Percentiles rank a stretch among this genome's conserved stretches.
phyloP scores from a whole-genome alignment of 257 asterid genomes.

The Solanum phureja region DNA sequence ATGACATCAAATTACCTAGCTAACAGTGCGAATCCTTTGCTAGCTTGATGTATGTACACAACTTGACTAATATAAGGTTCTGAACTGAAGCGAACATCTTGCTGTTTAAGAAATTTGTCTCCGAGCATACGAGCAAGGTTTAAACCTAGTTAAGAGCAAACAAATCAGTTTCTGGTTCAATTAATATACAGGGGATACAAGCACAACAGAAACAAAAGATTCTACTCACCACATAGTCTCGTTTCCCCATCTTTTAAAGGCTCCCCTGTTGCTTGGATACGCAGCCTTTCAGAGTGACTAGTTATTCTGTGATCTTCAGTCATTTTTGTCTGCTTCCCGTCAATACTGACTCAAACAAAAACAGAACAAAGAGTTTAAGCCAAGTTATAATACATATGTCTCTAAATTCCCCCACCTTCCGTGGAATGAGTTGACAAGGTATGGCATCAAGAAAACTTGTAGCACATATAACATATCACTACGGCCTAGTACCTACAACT shows the following conservation, averaged over 20 bases:
- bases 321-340: constrained; percentile 82
- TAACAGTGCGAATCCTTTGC: constrained; percentile 53
- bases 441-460: background rate
- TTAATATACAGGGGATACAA: background rate
- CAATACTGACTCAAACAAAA: constrained; percentile 44
- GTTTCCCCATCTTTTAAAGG: constrained; percentile 94
- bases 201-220: background rate
- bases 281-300: constrained; percentile 72
- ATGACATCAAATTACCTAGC: constrained; percentile 52
- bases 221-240: constrained; percentile 67
- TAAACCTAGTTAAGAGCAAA: constrained; percentile 43
- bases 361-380: background rate
- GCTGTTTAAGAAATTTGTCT: constrained; percentile 91
- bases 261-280: constrained; percentile 62
- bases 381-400: background rate
- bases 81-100: constrained; percentile 78
- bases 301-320: constrained; percentile 89
- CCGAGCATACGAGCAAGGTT: constrained; percentile 98
- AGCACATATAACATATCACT: background rate
- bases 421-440: background rate
- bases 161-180: constrained; percentile 5
- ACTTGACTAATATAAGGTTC: constrained; percentile 86
- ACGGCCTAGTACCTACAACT: background rate
- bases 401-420: background rate
- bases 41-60: constrained; percentile 36